A percentile compares a stretch with the other conserved stretches of the same genome.
Evolutionary conservation across 2,329 filamentous ascomycete species (phyloP).

Genomic region (Phialemoniopsis sp.): DNA sequence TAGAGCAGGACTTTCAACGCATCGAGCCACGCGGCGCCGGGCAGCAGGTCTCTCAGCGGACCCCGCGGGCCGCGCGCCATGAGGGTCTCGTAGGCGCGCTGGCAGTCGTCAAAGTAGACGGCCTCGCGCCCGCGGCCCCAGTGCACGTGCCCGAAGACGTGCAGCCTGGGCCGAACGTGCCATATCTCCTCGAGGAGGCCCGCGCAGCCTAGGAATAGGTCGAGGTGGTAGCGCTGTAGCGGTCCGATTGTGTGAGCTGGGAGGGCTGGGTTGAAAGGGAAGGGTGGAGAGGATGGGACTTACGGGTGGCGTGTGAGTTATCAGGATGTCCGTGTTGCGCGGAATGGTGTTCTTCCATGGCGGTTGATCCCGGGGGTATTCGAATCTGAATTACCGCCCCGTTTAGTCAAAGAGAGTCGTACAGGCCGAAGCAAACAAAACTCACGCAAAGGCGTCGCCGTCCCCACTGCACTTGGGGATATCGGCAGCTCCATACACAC

Average conservation of each 20-base stretch:
- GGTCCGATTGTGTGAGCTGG: constrained; percentile 5
- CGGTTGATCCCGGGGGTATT: constrained; percentile 62
- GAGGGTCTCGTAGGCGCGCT: constrained; percentile 67
- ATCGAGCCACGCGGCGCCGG: constrained; percentile 41
- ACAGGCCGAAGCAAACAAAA: constrained; percentile 4
- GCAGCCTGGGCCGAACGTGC: constrained; percentile 68
- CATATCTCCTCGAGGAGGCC: constrained; percentile 68
- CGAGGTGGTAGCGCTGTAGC: constrained; percentile 59
- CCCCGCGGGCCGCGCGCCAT: constrained; percentile 36
- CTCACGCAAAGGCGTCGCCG: constrained; percentile 51
- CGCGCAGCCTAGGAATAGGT: constrained; percentile 66
- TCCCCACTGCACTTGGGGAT: constrained; percentile 71
- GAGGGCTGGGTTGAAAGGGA: background rate
- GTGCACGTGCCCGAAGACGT: constrained; percentile 86
- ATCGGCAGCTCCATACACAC: constrained; percentile 77
- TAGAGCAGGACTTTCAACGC: constrained; percentile 37
- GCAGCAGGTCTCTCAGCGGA: constrained; percentile 37
- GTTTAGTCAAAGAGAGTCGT: no score
- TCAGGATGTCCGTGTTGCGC: constrained; percentile 67
- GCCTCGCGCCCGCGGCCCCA: constrained; percentile 66
- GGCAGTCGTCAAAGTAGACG: constrained; percentile 71
- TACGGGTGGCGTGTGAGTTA: constrained; percentile 78
- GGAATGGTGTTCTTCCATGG: constrained; percentile 73
- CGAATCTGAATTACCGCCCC: constrained; percentile 60
- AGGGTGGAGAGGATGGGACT: constrained; percentile 6